Base-by-base conservation (phyloP, 2,329 filamentous ascomycete genomes). In the Colletotrichum karsti region DNA sequence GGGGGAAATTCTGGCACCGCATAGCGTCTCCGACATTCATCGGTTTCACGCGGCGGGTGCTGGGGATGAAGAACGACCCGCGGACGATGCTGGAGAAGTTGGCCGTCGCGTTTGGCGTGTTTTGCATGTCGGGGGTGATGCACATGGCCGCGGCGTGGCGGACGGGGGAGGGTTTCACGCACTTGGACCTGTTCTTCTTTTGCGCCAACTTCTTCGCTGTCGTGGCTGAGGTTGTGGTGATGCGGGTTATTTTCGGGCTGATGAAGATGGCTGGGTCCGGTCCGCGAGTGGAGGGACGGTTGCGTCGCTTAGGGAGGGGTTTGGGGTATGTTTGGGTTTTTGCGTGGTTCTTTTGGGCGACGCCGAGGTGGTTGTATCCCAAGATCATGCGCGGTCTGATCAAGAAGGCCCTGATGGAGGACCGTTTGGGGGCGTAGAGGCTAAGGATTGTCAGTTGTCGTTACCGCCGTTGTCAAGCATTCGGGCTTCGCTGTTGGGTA, bases 51-150 rank as follows among this genome's bases (percentile, higher is more conserved):
- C 37, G 15, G 4, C 18, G 35, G 22, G 6, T 64, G 10, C 6
- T 46, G 8, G 28, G 64, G 3, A 37, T 15, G 7, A 44, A 30
- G 30, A 3, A 26, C 35, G 39, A 39, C 7, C 44, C 15, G 10
- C 30, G 8, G 6, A 33, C 46, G 2, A 15, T 7, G 2, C 28
- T 44, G 1, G 26, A 20, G 7, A 68, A 68, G 6, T 28, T 51
- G 7, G 2, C 39, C n/a, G 46, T 64, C 0, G 56, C 67, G 1
- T 50, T 61, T 15, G 51, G 42, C 13, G 54, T 54, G 28, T 67
- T 65, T 24, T n/a, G 37, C 18, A 18, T 78, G 65, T 83, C 79
- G 0, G 84, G 84, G 0, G 78, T 82, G 13, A 85, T 77, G 71
- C 87, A 86, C 9, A 85, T 80, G 3, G 76, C 63, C 10, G 56